Evolutionary conservation across 345 rosid genomes (phyloP).

Genomic region (Schrenkiella parvula): DNA sequence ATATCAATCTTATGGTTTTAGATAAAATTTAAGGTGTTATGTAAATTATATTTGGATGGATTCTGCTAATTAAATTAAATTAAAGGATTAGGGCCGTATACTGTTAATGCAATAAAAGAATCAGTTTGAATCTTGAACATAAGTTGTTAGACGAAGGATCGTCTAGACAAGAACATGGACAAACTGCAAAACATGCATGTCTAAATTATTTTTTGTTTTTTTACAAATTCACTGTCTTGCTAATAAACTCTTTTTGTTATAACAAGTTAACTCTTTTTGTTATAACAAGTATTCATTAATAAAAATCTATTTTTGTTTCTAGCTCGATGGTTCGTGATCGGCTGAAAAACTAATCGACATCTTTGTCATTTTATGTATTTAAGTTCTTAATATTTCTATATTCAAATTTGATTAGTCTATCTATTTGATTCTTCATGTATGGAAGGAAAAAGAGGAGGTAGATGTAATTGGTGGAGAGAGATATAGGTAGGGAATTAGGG

Average conservation of each 20-base stretch:
- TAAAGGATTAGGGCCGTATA: not conserved
- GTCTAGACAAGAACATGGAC: not conserved
- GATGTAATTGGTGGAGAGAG: conserved; percentile 10
- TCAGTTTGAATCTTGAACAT: not conserved
- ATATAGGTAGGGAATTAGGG: conserved; percentile 22
- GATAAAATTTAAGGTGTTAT: not conserved
- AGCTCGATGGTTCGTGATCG: not conserved
- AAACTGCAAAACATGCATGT: not conserved
- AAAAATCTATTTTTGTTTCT: not conserved
- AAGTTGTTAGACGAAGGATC: not conserved
- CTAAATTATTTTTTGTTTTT: not conserved
- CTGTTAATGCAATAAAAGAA: not conserved
- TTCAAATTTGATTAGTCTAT: not conserved
- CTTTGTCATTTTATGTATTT: not conserved
- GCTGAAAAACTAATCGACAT: not conserved
- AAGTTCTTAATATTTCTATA: not conserved
- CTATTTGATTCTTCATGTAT: conserved; percentile 13
- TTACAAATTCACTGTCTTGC: not conserved
- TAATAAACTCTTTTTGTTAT: not conserved
- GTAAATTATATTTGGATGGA: too few relatives aligned
- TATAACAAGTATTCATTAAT: not conserved
- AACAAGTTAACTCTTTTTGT: not conserved
- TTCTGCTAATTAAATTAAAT: too few relatives aligned
- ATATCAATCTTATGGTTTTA: not conserved
- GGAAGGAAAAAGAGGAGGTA: not conserved